phyloP scores from a whole-genome alignment of 2,329 filamentous ascomycete genomes.

The Aspergillus ibericus region DNA sequence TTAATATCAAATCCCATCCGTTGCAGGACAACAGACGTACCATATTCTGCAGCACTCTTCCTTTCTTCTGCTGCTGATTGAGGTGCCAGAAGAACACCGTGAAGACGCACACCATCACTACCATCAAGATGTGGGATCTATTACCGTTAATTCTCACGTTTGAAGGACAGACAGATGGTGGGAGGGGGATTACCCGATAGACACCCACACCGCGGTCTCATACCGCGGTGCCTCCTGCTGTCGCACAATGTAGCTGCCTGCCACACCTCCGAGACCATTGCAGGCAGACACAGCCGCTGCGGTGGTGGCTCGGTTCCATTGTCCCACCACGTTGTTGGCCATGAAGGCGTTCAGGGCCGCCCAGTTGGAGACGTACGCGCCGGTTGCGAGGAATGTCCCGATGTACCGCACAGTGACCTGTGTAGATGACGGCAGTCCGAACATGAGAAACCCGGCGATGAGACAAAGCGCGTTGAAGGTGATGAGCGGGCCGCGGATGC shows the following conservation, averaged over 20 bases:
- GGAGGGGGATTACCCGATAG: conserved; percentile 50
- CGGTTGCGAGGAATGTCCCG: conserved; percentile 65
- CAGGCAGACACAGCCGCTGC: conserved; percentile 61
- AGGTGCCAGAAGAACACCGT: conserved; percentile 54
- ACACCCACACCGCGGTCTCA: conserved; percentile 66
- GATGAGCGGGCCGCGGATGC: conserved; percentile 63
- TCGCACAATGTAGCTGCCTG: conserved; percentile 65
- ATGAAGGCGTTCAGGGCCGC: conserved; percentile 65
- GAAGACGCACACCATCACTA: conserved; percentile 54
- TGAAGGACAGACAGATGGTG: background rate
- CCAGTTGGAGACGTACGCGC: conserved; percentile 69
- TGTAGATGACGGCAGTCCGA: conserved; percentile 56
- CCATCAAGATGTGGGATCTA: conserved; percentile 60
- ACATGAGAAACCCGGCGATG: conserved; percentile 64
- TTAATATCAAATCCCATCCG: background rate
- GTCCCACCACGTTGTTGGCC: conserved; percentile 62
- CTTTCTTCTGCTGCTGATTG: conserved; percentile 52
- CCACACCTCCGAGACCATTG: conserved; percentile 65
- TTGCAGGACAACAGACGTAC: conserved; percentile 20
- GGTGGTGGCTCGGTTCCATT: conserved; percentile 65
- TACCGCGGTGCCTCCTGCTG: conserved; percentile 63
- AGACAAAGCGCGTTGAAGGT: conserved; percentile 63
- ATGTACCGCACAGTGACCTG: conserved; percentile 64
- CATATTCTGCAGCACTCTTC: conserved; percentile 53
- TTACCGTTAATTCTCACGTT: background rate